Percentiles rank a stretch among this genome's conserved stretches.
phyloP scores from a whole-genome alignment of 768 basidiomycete genomes.

The Termitomyces sp. region DNA sequence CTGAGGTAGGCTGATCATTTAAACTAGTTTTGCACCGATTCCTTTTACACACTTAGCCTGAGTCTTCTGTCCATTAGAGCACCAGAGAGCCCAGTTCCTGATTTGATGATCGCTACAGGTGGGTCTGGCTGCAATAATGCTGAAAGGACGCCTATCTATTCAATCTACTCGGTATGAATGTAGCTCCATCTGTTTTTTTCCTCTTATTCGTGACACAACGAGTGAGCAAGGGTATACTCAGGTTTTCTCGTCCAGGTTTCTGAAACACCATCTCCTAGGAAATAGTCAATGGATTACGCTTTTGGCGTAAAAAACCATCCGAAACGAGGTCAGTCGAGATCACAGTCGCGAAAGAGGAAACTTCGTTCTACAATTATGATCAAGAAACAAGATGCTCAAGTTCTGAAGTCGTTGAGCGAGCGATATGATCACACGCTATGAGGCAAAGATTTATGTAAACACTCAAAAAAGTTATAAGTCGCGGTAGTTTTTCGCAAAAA shows the following conservation, averaged over 20 bases:
- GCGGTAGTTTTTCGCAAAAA: background rate
- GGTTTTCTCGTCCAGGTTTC: background rate
- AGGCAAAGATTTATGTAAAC: background rate
- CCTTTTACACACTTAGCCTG: conserved; percentile 25
- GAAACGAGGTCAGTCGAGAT: conserved; percentile 3
- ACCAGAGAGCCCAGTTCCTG: conserved; percentile 43
- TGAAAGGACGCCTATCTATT: background rate
- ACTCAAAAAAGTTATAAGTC: too few relatives aligned
- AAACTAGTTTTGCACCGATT: background rate
- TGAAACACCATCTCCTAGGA: conserved; percentile 25
- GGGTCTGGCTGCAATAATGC: conserved; percentile 7
- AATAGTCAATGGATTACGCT: conserved; percentile 31
- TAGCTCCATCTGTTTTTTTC: conserved; percentile 42
- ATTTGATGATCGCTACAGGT: conserved; percentile 46
- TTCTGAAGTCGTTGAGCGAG: background rate
- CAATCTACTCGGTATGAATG: background rate
- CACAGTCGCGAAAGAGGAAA: background rate
- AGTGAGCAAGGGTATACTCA: conserved; percentile 20
- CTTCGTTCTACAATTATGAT: background rate
- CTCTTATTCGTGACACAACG: conserved; percentile 46
- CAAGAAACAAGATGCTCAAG: background rate
- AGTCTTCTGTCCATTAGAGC: conserved; percentile 43
- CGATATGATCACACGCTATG: background rate
- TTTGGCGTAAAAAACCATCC: conserved; percentile 27
- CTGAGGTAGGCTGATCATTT: conserved; percentile 29